Conservation (phyloP, 2,329 filamentous ascomycete genomes). For the Aspergillus udagawae region DNA sequence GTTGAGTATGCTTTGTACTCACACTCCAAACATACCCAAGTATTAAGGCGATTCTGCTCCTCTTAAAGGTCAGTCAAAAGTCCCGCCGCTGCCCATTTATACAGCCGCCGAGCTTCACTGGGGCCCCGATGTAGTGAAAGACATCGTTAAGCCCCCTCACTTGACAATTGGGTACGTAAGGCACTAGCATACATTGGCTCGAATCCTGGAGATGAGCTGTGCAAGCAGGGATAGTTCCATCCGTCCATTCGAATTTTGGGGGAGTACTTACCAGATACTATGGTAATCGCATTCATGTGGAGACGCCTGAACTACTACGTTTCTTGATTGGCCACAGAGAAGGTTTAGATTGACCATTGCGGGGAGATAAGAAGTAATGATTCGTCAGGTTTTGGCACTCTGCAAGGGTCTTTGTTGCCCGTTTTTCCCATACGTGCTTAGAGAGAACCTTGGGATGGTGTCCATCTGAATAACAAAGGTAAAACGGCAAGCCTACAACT, state of each 20-base stretch:
- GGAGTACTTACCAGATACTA: not conserved
- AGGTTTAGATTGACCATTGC: not conserved
- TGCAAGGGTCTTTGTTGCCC: not conserved
- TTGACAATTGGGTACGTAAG: not conserved
- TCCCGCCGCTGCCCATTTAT: not conserved
- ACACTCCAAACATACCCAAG: not conserved
- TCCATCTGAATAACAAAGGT: too few species aligned
- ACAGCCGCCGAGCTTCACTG: not conserved
- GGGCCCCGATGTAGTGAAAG: not conserved
- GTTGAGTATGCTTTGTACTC: not conserved
- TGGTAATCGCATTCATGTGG: not conserved
- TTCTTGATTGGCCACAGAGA: not conserved
- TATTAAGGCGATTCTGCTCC: not conserved
- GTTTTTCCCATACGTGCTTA: not conserved
- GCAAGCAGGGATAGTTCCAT: not conserved
- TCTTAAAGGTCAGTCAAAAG: not conserved
- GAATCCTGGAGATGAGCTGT: not conserved
- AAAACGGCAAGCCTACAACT: not conserved
- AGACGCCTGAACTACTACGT: not conserved
- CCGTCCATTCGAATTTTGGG: not conserved
- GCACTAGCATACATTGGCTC: not conserved
- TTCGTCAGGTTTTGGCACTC: conserved; percentile 5
- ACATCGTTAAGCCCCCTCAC: not conserved
- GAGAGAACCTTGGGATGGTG: not conserved
- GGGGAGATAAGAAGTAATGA: conserved; percentile 1